phyloP scores from a whole-genome alignment of 768 basidiomycete genomes.

The Podaxis sp. region DNA sequence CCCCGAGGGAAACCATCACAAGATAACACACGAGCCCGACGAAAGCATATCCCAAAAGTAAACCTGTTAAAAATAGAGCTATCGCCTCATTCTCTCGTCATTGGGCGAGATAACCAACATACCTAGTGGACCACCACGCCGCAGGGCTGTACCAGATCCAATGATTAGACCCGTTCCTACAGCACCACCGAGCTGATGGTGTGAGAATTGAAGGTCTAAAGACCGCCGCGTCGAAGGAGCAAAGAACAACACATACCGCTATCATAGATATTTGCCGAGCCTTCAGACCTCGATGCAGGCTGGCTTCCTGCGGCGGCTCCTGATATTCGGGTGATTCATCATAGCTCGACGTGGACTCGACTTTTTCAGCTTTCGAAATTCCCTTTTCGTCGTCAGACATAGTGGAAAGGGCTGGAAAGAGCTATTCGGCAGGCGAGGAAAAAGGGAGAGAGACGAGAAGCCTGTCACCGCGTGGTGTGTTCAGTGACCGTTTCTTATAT shows the following conservation, averaged over 20 bases:
- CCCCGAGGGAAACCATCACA: constrained; percentile 54
- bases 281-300: constrained; percentile 48
- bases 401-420: neutral
- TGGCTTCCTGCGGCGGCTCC: constrained; percentile 34
- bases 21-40: constrained; percentile 58
- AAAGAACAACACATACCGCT: constrained; percentile 31
- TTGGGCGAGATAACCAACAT: constrained; percentile 10
- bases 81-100: neutral
- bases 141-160: constrained; percentile 56
- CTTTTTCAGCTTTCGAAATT: constrained; percentile 17
- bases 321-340: constrained; percentile 21
- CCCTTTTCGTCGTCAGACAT: constrained; percentile 29
- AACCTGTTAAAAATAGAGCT: constrained; percentile 19
- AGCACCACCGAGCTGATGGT: constrained; percentile 43
- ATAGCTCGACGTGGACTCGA: constrained; percentile 20
- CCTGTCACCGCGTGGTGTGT: neutral
- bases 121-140: constrained; percentile 54
- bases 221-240: neutral
- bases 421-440: neutral
- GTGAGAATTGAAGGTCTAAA: neutral
- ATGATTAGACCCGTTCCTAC: constrained; percentile 57
- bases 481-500: neutral
- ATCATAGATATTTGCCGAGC: constrained; percentile 58
- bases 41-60: constrained; percentile 40
- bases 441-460: neutral